Percentiles rank a stretch among this genome's conserved stretches.
These are phyloP conservation scores for Candida freyschussii DNA, from an alignment of 1,139 yeast genomes.

Conservation along the genomic window DNA sequence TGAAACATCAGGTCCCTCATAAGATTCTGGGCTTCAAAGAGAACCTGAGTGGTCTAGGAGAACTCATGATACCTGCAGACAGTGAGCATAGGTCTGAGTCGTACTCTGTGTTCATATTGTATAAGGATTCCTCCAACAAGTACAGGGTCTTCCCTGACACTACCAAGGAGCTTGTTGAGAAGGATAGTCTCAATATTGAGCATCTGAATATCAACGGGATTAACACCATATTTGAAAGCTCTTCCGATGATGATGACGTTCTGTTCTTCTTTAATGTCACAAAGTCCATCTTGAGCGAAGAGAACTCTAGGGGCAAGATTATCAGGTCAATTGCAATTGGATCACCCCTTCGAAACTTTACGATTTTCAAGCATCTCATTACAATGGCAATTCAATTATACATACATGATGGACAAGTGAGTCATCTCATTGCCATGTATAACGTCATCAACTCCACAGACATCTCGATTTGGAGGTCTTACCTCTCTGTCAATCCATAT, in stretches of 20 bases:
- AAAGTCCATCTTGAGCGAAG: constrained; percentile 8
- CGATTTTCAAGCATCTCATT: constrained; percentile 21
- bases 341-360: constrained; percentile 19
- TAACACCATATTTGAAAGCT: constrained; percentile 20
- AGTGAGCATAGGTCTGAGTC: constrained; percentile 18
- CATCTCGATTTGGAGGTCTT: constrained; percentile 19
- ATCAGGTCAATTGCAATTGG: constrained; percentile 22
- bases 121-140: constrained; percentile 16
- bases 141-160: constrained; percentile 20
- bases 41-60: constrained; percentile 39
- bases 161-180: constrained; percentile 14
- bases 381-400: constrained; percentile 19
- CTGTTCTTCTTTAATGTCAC: constrained; percentile 21
- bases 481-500: constrained; percentile 9
- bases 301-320: constrained; percentile 18
- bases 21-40: constrained; percentile 36
- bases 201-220: constrained; percentile 16
- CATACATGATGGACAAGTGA: constrained; percentile 15
- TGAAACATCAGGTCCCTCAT: constrained; percentile 45
- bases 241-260: constrained; percentile 16
- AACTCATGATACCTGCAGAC: constrained; percentile 48
- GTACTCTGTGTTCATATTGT: constrained; percentile 18
- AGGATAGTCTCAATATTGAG: constrained; percentile 10
- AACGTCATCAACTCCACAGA: constrained; percentile 22
- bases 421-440: constrained; percentile 18